Evolutionary conservation across 441 rosid species (phyloP), one percentile per base, ranked within the genome.

Genomic region (Codiaeum variegatum): DNA sequence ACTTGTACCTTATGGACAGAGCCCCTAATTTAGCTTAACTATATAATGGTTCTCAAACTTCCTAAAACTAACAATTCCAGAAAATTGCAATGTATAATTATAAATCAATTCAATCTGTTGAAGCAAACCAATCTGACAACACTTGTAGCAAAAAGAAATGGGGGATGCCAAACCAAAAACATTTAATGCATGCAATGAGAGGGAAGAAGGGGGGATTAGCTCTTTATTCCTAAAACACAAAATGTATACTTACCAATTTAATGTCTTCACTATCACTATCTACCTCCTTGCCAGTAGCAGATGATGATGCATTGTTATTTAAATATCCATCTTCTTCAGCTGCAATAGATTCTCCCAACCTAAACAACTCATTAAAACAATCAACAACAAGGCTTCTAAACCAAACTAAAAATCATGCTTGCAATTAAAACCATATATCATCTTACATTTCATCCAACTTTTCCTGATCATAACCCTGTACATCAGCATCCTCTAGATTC

Each of bases 271-370:
- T 85, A 61, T 83, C 92, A 16, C 67, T 81, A 56, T 75, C 64
- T 8, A 31, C 68, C 44, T 44, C 72, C 23, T 66, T 66, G 88
- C 23, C 77, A 77, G 65, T 77, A 78, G 70, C 85, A 63, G 91
- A 86, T 52, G 85, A 75, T 3, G 89, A 84, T 64, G 88, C 80
- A 34, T 74, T 75, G 38, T 76, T 77, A 24, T 79, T 71, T 69
- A 81, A 74, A 58, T 68, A 51, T 62, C 62, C 67, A 29, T 79
- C 84, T 80, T 94, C 97, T 81, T 91, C 92, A 5, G 86, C 93
- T 28, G 85, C 90, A 74, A 92, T 85, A 69, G 94, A 91, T 15
- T 91, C 86, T 63, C 83, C 81, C 78, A 84, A 77, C 88, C 96
- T 92, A 81, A 77, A 84, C 67, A 75, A 81, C 70, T 79, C 75